A percentile compares a stretch with the other conserved stretches of the same genome.
Evolutionary conservation across 2,329 filamentous ascomycete species (phyloP).

Genomic region (Cyphellophora europaea): DNA sequence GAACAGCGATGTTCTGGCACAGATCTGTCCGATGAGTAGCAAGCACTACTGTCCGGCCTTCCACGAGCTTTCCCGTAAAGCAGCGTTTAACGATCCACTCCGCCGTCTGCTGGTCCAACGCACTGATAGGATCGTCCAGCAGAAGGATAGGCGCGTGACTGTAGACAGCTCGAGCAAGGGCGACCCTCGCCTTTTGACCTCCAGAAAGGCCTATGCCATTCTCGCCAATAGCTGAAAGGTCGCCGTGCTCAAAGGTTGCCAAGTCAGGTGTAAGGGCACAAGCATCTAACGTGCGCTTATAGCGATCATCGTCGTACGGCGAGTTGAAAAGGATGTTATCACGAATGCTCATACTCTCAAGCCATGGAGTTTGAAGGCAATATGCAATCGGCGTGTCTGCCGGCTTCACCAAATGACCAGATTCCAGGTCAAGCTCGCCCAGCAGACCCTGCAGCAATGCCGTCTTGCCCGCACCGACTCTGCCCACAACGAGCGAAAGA

Average conservation of each 20-base stretch:
- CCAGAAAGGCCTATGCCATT: constrained; percentile 54
- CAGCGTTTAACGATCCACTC: constrained; percentile 51
- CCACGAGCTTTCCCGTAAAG: constrained; percentile 44
- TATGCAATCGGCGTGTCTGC: constrained; percentile 49
- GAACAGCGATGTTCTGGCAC: constrained; percentile 61
- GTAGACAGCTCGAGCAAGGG: constrained; percentile 53
- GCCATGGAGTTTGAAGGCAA: constrained; percentile 57
- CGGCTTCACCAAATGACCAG: constrained; percentile 42
- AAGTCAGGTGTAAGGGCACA: constrained; percentile 55
- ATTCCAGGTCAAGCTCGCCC: constrained; percentile 47
- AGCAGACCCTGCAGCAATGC: constrained; percentile 50
- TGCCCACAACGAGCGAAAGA: constrained; percentile 53
- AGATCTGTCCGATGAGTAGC: constrained; percentile 62
- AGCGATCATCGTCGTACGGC: constrained; percentile 60
- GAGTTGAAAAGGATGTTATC: constrained; percentile 59
- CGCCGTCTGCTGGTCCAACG: constrained; percentile 56
- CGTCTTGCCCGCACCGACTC: constrained; percentile 56
- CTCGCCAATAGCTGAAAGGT: constrained; percentile 52
- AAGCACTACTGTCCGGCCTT: constrained; percentile 46
- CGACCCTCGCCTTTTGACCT: constrained; percentile 51
- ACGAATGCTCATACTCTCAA: constrained; percentile 60
- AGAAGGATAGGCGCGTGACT: constrained; percentile 45
- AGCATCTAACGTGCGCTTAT: constrained; percentile 57
- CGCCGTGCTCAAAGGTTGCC: constrained; percentile 53
- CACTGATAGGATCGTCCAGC: constrained; percentile 51